Conservation (phyloP, 352 stramenopile species). For the Pythium biforme region DNA sequence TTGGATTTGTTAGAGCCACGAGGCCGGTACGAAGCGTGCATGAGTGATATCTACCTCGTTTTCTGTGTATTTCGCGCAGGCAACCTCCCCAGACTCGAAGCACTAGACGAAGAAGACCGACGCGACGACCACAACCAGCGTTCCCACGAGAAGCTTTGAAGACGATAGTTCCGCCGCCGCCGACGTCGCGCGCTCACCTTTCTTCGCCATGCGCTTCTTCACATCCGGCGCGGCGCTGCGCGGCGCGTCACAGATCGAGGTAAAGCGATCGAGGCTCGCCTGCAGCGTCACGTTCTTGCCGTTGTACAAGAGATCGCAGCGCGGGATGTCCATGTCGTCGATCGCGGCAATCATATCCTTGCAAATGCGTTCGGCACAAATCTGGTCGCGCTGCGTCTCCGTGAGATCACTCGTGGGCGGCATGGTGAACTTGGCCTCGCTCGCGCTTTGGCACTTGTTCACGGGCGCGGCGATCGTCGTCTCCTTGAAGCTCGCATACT, state of each 20-base stretch:
- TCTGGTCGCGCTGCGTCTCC: conserved; percentile 26
- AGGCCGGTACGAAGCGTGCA: not conserved
- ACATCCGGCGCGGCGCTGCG: conserved; percentile 33
- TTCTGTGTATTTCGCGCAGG: not conserved
- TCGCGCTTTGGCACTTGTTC: conserved; percentile 39
- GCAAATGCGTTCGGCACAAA: conserved; percentile 49
- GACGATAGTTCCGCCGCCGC: not conserved
- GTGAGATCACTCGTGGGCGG: conserved; percentile 34
- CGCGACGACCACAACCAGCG: not conserved
- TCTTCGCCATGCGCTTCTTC: conserved; percentile 32
- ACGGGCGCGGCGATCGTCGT: conserved; percentile 29
- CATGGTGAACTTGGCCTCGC: conserved; percentile 40
- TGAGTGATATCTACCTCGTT: conserved; percentile 2
- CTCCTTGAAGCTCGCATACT: conserved; percentile 50
- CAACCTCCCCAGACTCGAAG: not conserved
- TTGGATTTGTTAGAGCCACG: not conserved
- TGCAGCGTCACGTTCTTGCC: conserved; percentile 56
- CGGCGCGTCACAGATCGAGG: conserved; percentile 38
- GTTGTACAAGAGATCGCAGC: conserved; percentile 45
- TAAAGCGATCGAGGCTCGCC: conserved; percentile 43
- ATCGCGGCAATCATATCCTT: conserved; percentile 51
- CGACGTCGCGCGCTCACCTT: not conserved
- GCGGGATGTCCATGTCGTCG: conserved; percentile 56
- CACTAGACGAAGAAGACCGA: conserved; percentile 10
- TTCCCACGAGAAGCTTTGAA: not conserved